Evolutionary conservation across 257 asterid species (phyloP).

Genomic region (Craterostigma plantagineum): DNA sequence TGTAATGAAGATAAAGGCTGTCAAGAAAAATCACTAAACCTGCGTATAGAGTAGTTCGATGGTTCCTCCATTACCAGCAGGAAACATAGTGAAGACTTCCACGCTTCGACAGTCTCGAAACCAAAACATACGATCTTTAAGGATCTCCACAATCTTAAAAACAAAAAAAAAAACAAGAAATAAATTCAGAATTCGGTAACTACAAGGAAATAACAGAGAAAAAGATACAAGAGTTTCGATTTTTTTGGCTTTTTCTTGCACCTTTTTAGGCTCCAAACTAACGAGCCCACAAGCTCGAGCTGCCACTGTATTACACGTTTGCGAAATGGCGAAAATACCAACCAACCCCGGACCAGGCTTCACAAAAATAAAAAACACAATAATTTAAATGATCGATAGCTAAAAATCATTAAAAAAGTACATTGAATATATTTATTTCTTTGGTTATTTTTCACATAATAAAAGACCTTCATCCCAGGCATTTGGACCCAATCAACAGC

Average conservation of each 20-base stretch:
- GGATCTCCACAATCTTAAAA: conserved; percentile 86
- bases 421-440: background rate
- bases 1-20: too few relatives aligned
- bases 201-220: conserved; percentile 1
- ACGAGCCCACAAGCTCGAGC: conserved; percentile 99
- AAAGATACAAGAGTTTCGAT: too few relatives aligned
- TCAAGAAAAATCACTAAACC: conserved; percentile 19
- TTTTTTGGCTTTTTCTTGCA: conserved; percentile 4
- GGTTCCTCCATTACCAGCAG: conserved; percentile 92
- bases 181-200: background rate
- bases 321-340: conserved; percentile 98
- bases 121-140: conserved; percentile 93
- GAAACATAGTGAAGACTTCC: conserved; percentile 78
- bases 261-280: conserved; percentile 90
- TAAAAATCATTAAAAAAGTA: background rate
- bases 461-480: conserved; percentile 99
- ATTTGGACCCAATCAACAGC: conserved; percentile 99
- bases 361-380: conserved; percentile 4
- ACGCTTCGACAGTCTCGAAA: conserved; percentile 91
- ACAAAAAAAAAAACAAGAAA: background rate
- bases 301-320: conserved; percentile 86
- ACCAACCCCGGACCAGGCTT: conserved; percentile 99
- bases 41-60: conserved; percentile 77
- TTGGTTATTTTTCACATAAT: background rate
- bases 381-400: background rate